Base-by-base conservation (phyloP, 441 rosid genomes). In the Hura crepitans region DNA sequence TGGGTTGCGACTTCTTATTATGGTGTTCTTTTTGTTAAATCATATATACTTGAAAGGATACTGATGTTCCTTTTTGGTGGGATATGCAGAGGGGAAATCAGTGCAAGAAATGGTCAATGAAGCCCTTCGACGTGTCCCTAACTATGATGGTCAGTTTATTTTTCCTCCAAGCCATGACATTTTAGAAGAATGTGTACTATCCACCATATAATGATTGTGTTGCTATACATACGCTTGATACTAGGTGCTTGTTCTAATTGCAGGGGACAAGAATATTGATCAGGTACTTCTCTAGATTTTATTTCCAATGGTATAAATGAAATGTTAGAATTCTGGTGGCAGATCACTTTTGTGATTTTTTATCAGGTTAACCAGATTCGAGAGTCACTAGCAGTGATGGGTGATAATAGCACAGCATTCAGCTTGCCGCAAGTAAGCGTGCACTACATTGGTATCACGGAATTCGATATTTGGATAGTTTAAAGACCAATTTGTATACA, bases 31-130 rank as follows among this genome's bases (percentile, higher is more conserved):
- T 76, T 54, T 74, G 67, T 30, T 61, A 43, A 15, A 11, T 62
- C n/a, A 0, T 61, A 62, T 64, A 64, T 62, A 58, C 47, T 60
- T 72, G 50, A 66, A 60, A 20, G 55, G 62, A 59, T 51, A 54
- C 62, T 82, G 66, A 75, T 74, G 28, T 69, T 72, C 18, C 70
- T 68, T 70, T 28, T 68, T 56, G 33, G 11, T 59, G 65, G 77
- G 37, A 73, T 74, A 53, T 56, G 30, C 91, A 95, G 97, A 95
- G 79, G 99, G 99, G 72, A 92, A 92, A 75, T 87, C 99, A 2
- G 98, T 95, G 68, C 88, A 95, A 82, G 87, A 92, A 81, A 95
- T 95, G 99, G 99, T 92, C 76, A 70, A 88, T 70, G 97, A 95
- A 79, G 97, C 99, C 66, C 96, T 95, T 78, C 85, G 54, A 81